phyloP scores from a whole-genome alignment of 1,139 yeast genomes.

The Diutina mesorugosa region DNA sequence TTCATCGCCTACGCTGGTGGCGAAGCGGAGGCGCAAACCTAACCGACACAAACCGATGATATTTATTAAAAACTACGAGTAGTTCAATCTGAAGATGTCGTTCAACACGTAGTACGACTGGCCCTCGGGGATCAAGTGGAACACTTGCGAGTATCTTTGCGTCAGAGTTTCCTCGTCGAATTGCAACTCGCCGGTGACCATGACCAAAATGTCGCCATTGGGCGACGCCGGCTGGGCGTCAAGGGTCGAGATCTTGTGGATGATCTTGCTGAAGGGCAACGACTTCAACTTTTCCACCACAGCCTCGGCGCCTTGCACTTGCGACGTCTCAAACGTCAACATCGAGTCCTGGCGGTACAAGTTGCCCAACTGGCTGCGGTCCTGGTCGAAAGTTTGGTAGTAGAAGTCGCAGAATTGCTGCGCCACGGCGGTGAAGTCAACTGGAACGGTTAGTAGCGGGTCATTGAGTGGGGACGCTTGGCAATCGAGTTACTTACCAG shows the following conservation, averaged over 20 bases:
- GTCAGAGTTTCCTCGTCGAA: slow-evolving; percentile 91
- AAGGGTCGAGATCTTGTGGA: slow-evolving; percentile 83
- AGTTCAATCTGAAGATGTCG: slow-evolving; percentile 91
- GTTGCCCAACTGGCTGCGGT: slow-evolving; percentile 86
- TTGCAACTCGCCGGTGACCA: slow-evolving; percentile 94
- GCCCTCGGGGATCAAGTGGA: slow-evolving; percentile 91
- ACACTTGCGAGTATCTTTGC: slow-evolving; percentile 93
- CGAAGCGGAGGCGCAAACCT: too few relatives aligned
- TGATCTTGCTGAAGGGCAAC: slow-evolving; percentile 85
- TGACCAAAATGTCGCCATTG: slow-evolving; percentile 84
- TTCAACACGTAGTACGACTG: slow-evolving; percentile 87
- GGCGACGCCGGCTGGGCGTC: slow-evolving; percentile 98
- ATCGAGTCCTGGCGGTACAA: slow-evolving; percentile 93
- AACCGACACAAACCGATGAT: too few relatives aligned
- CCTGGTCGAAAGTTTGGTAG: slow-evolving; percentile 90
- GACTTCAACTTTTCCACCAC: slow-evolving; percentile 84
- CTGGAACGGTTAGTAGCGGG: slow-evolving; percentile 13
- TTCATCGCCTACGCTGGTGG: too few relatives aligned
- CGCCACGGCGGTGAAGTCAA: slow-evolving; percentile 63
- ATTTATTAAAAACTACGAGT: neutral
- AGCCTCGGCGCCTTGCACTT: slow-evolving; percentile 85
- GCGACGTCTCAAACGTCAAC: slow-evolving; percentile 93
- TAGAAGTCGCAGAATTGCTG: slow-evolving; percentile 86
- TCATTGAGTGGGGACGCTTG: neutral
- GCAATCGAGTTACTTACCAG: neutral